Conservation (phyloP, 257 asterid genomes). For the Nyctanthes arbortristis region DNA sequence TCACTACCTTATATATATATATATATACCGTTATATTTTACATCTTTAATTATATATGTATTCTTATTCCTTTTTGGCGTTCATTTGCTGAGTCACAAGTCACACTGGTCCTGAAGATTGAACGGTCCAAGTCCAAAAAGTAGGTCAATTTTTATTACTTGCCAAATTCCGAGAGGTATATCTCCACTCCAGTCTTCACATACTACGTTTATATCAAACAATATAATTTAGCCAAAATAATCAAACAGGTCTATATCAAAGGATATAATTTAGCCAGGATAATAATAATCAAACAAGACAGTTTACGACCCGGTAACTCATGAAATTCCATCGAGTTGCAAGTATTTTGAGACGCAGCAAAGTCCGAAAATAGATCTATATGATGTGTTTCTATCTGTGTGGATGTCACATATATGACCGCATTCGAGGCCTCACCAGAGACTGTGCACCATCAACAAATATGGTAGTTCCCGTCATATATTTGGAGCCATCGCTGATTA, state of each 20-base stretch:
- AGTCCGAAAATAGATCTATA: too few relatives aligned
- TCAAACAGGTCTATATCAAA: too few relatives aligned
- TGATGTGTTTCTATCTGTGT: background rate
- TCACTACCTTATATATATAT: too few relatives aligned
- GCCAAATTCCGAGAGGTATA: background rate
- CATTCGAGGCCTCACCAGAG: conserved; percentile 83
- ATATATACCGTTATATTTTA: too few relatives aligned
- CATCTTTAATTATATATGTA: too few relatives aligned
- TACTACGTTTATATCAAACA: background rate
- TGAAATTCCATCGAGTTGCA: background rate
- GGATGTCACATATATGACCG: conserved; percentile 63
- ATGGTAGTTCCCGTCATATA: conserved; percentile 94
- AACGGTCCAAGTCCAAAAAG: too few relatives aligned
- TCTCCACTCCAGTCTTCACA: background rate
- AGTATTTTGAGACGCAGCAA: background rate
- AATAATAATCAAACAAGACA: too few relatives aligned
- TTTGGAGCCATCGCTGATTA: conserved; percentile 81
- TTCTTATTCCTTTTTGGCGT: too few relatives aligned
- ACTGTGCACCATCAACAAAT: conserved; percentile 88
- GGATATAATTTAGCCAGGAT: too few relatives aligned
- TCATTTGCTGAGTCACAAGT: background rate
- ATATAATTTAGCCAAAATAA: too few relatives aligned
- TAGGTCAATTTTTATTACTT: background rate
- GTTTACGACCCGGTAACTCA: background rate
- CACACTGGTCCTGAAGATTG: background rate